These are phyloP conservation scores for Adansonia rubrostipa DNA, from an alignment of 441 rosid species.

Conservation along the genomic window DNA sequence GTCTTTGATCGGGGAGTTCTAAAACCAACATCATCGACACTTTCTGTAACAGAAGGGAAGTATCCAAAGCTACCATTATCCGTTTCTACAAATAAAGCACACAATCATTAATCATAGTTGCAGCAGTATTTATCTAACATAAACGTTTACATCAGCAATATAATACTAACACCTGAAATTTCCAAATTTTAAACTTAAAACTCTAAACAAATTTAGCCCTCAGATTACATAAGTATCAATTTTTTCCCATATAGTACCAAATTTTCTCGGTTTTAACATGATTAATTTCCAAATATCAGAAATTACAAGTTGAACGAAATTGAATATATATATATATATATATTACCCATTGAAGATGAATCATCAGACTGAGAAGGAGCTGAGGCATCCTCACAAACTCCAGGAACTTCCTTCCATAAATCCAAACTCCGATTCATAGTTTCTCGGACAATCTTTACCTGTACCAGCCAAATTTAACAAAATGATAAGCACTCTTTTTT, in stretches of 20 bases:
- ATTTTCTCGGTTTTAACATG: neutral
- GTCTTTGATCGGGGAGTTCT: conserved; percentile 54
- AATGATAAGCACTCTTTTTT: neutral
- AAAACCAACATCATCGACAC: conserved; percentile 47
- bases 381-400: conserved; percentile 52
- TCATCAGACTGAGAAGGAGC: conserved; percentile 47
- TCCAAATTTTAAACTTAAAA: neutral
- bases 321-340: neutral
- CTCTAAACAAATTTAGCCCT: neutral
- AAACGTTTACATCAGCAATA: neutral
- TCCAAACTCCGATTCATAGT: conserved; percentile 77
- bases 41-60: conserved; percentile 48
- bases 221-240: neutral
- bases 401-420: conserved; percentile 75
- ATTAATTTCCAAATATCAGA: conserved; percentile 1
- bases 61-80: conserved; percentile 55
- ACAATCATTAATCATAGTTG: conserved; percentile 25
- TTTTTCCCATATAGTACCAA: neutral
- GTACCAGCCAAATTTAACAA: conserved; percentile 24
- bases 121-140: neutral
- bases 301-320: neutral
- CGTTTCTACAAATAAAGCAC: conserved; percentile 37
- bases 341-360: conserved; percentile 58
- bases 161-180: conserved; percentile 14
- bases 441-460: conserved; percentile 91